Percentiles rank a stretch among this genome's conserved stretches.
Conservation (phyloP, 768 basidiomycete species). For the Leccinum olivaceopallidum region DNA sequence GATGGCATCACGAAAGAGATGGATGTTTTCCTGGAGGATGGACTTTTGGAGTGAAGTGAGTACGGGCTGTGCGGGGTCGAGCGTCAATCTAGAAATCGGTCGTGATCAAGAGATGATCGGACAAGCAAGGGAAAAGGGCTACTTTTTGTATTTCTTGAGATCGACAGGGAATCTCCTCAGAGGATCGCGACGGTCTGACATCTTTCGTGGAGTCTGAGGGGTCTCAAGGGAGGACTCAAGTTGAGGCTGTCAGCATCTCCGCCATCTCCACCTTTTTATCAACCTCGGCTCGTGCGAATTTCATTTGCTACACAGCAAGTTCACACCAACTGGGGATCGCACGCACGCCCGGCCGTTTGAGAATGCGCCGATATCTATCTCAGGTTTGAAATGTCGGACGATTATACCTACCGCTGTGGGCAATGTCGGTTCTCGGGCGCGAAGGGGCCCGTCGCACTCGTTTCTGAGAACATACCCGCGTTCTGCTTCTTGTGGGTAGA, state of each 20-base stretch:
- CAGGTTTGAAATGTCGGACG: neutral
- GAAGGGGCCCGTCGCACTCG: too few species aligned
- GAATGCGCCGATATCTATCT: neutral
- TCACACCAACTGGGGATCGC: neutral
- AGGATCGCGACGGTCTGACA: constrained; percentile 33
- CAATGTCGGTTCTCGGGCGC: too few species aligned
- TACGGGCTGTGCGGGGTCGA: constrained; percentile 68
- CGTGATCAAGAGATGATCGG: constrained; percentile 4
- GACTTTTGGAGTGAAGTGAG: constrained; percentile 64
- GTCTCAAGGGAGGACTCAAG: neutral
- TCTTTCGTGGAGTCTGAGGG: constrained; percentile 26
- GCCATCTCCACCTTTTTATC: constrained; percentile 25
- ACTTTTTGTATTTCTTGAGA: constrained; percentile 77
- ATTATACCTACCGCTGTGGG: too few species aligned
- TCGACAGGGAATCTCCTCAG: constrained; percentile 70
- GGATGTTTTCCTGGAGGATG: constrained; percentile 66
- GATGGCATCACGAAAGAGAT: constrained; percentile 81
- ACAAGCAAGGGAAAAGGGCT: constrained; percentile 13
- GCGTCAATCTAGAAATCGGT: constrained; percentile 51
- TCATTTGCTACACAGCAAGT: constrained; percentile 3
- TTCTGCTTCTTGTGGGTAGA: too few species aligned
- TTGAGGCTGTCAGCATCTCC: neutral
- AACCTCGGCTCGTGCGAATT: constrained; percentile 27
- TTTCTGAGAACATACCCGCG: too few species aligned
- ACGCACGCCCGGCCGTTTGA: neutral